Base-by-base conservation (phyloP, 1,284 basidiomycete genomes). In the Ceratobasidium sp. region DNA sequence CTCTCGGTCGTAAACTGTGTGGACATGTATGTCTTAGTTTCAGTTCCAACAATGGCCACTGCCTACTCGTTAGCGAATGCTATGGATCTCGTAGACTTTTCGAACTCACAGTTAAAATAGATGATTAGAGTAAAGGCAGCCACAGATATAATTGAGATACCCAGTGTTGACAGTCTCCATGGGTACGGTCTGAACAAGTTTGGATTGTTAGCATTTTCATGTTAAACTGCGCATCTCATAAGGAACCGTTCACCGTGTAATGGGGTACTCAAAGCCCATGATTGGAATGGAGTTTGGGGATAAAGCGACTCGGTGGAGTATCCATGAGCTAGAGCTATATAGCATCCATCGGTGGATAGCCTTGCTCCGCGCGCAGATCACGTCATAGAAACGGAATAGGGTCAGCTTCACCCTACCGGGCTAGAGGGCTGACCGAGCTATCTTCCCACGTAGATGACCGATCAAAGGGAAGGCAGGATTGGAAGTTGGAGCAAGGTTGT, bases 251-350 rank as follows among this genome's bases (percentile, higher is more conserved):
- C n/a, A 67, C 64, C 64, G 64, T 28, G 64, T 67, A 42, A 67
- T 49, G 18, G 64, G 64, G 28, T 67, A 67, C 3, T 51, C 64
- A 51, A 67, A 67, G n/a, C 44, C 58, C 58, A 60, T 33, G 58
- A 20, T 53, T 53, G 26, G 33, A 33, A 33, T 33, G 33, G 33
- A 33, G 33, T 33, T 33, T 33, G 33, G 33, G 33, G 33, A 33
- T 33, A 33, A 33, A 33, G 33, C 33, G 33, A 33, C 33, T 33
- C 33, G 33, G 33, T 33, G 33, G 33, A 33, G 33, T 33, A 33
- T 33, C 33, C 33, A 33, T 33, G 33, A 33, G 33, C 33, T 33
- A 33, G 33, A 33, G 33, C 33, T 33, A 33, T 33, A 33, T 33
- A 33, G 33, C 33, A 33, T 33, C 33, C 33, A 33, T 33, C 33